Evolutionary conservation across 164 flowering plant species (phyloP).

Genomic region (Vitis riparia): DNA sequence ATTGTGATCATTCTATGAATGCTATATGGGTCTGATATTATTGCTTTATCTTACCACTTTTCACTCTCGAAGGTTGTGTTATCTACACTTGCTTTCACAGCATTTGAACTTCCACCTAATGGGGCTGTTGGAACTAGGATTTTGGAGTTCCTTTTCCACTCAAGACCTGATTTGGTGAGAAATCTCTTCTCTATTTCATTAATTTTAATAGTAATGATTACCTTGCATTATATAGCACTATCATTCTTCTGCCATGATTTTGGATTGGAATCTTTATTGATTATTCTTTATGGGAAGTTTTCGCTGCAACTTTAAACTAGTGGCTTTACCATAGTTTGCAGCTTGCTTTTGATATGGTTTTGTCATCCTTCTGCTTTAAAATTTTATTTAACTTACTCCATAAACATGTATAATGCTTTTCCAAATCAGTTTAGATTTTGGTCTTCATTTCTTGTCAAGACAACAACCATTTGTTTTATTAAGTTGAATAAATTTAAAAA

Average conservation of each 20-base stretch:
- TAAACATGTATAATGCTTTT: too few relatives aligned
- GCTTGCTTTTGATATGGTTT: too few relatives aligned
- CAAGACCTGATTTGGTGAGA: conserved; percentile 88
- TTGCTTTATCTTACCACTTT: background rate
- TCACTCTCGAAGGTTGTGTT: conserved; percentile 64
- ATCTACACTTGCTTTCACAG: conserved; percentile 89
- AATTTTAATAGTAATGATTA: background rate
- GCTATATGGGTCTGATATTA: background rate
- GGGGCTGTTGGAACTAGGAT: conserved; percentile 91
- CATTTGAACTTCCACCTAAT: conserved; percentile 98
- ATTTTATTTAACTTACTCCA: too few relatives aligned
- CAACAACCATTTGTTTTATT: background rate
- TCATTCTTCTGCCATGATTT: background rate
- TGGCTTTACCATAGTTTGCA: too few relatives aligned
- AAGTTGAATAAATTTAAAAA: background rate
- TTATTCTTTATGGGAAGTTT: background rate
- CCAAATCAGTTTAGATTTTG: too few relatives aligned
- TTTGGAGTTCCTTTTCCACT: conserved; percentile 84
- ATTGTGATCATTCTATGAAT: background rate
- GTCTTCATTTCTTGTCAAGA: too few relatives aligned
- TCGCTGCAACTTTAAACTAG: background rate
- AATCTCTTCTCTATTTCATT: conserved; percentile 4
- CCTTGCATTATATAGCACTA: background rate
- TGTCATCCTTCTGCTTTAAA: too few relatives aligned
- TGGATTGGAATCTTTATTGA: background rate